Evolutionary conservation across 2,329 filamentous ascomycete species (phyloP).

Genomic region (Amauroascus verrucosus): DNA sequence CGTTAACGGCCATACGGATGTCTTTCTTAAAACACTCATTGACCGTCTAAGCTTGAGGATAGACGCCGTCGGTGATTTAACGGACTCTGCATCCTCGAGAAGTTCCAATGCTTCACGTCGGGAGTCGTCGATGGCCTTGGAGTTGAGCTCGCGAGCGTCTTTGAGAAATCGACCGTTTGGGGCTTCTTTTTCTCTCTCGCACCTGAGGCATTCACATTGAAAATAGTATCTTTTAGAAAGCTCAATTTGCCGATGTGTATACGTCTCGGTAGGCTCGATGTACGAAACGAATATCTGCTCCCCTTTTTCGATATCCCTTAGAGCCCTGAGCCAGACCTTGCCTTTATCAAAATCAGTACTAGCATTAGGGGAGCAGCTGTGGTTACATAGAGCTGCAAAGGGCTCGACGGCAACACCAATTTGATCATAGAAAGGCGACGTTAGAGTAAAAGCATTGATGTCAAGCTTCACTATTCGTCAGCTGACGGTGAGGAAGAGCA

Average conservation of each 20-base stretch:
- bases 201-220: constrained; percentile 46
- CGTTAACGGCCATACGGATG: constrained; percentile 38
- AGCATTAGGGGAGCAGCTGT: constrained; percentile 53
- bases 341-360: constrained; percentile 48
- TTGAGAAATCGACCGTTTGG: constrained; percentile 18
- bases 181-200: constrained; percentile 24
- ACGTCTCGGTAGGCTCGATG: constrained; percentile 47
- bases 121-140: constrained; percentile 14
- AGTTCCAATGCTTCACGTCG: constrained; percentile 21
- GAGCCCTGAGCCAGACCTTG: constrained; percentile 41
- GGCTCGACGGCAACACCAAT: constrained; percentile 52
- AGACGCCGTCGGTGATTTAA: constrained; percentile 21
- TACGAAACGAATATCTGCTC: constrained; percentile 55
- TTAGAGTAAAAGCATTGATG: constrained; percentile 49
- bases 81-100: constrained; percentile 19
- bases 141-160: not conserved
- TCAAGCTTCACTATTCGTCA: constrained; percentile 37
- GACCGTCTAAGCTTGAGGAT: constrained; percentile 29
- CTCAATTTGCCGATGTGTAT: constrained; percentile 42
- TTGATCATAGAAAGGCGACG: constrained; percentile 46
- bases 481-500: not conserved
- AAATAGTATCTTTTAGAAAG: constrained; percentile 50
- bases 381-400: constrained; percentile 46
- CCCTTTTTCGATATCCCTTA: constrained; percentile 43
- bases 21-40: constrained; percentile 33